Evolutionary conservation across 1,284 basidiomycete species (phyloP).

Genomic region (Wallemia mellicola): DNA sequence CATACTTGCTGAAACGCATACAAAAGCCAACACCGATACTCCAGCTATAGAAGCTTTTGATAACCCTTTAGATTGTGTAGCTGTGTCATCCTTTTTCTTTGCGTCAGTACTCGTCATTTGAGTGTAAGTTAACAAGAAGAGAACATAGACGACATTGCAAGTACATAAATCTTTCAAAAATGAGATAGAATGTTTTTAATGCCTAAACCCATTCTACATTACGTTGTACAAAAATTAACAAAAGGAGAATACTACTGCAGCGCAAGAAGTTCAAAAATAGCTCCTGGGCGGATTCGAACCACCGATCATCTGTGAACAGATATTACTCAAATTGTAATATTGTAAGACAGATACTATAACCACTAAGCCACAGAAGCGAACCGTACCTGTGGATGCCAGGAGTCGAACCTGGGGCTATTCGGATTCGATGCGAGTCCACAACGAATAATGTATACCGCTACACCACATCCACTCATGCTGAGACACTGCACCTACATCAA

Average conservation of each 20-base stretch:
- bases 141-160: too few relatives aligned
- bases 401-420: not conserved
- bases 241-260: too few relatives aligned
- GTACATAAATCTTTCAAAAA: too few relatives aligned
- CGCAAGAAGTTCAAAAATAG: too few relatives aligned
- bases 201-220: too few relatives aligned
- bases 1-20: not conserved
- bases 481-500: not conserved
- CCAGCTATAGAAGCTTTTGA: not conserved
- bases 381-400: not conserved
- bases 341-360: not conserved
- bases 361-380: not conserved
- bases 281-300: too few relatives aligned
- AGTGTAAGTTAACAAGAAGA: too few relatives aligned
- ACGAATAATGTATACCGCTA: not conserved
- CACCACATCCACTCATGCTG: not conserved
- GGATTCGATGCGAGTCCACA: not conserved
- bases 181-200: too few relatives aligned
- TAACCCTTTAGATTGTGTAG: not conserved
- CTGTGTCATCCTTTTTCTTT: not conserved
- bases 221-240: too few relatives aligned
- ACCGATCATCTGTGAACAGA: too few relatives aligned
- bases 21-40: not conserved
- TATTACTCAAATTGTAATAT: too few relatives aligned
- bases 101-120: too few relatives aligned